phyloP scores from a whole-genome alignment of 805 yeast species.

The Brettanomyces anomalus region DNA sequence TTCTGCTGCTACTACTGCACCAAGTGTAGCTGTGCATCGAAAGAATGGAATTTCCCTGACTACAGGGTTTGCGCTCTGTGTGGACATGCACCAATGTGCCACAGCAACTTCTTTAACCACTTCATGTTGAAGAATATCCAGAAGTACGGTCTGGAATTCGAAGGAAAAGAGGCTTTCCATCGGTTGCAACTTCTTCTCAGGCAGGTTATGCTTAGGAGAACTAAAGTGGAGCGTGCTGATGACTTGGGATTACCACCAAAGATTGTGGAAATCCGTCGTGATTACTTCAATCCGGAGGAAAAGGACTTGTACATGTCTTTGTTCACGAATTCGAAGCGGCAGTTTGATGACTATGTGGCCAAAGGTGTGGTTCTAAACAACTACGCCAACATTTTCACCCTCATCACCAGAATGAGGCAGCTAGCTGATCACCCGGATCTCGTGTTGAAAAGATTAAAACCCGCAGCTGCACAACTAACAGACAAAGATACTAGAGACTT shows the following conservation, averaged over 20 bases:
- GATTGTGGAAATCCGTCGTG: slow-evolving; percentile 80
- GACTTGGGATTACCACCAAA: slow-evolving; percentile 97
- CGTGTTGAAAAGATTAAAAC: slow-evolving; percentile 62
- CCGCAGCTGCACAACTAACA: slow-evolving; percentile 17
- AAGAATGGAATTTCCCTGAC: slow-evolving; percentile 79
- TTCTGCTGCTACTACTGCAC: slow-evolving; percentile 87
- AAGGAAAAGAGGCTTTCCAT: slow-evolving; percentile 68
- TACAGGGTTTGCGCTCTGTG: slow-evolving; percentile 79
- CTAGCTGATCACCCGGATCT: slow-evolving; percentile 97
- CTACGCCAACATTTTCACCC: slow-evolving; percentile 93
- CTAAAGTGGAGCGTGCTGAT: slow-evolving; percentile 94
- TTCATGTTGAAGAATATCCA: slow-evolving; percentile 93
- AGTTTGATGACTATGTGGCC: slow-evolving; percentile 86
- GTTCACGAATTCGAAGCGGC: slow-evolving; percentile 78
- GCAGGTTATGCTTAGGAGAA: slow-evolving; percentile 86
- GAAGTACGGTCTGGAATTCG: slow-evolving; percentile 72
- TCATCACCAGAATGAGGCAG: slow-evolving; percentile 96
- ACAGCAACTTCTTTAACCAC: slow-evolving; percentile 91
- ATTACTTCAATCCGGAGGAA: slow-evolving; percentile 88
- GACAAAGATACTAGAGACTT: slow-evolving; percentile 19
- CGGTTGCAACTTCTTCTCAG: slow-evolving; percentile 66
- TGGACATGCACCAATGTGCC: slow-evolving; percentile 91
- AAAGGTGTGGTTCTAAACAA: slow-evolving; percentile 95
- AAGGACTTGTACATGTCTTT: slow-evolving; percentile 84
- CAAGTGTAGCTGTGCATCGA: slow-evolving; percentile 78